Evolutionary conservation across 1,284 basidiomycete species (phyloP).

Genomic region (Schizophyllum commune): DNA sequence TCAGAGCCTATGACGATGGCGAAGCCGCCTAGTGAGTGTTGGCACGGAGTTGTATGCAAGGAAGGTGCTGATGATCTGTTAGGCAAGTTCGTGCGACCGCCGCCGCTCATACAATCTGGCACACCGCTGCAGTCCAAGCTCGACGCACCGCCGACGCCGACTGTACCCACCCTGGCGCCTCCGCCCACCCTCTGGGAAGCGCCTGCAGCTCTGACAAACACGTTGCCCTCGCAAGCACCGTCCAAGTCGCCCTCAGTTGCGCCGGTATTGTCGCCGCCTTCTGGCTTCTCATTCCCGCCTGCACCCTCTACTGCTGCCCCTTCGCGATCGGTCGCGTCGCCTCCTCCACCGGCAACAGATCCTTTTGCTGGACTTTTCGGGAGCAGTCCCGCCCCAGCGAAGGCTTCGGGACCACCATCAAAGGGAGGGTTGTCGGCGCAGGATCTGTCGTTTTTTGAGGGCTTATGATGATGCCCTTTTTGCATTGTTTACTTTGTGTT

Average conservation of each 20-base stretch:
- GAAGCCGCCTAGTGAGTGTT: not conserved
- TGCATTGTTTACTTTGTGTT: not conserved
- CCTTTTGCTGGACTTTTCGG: not conserved
- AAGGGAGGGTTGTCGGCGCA: constrained; percentile 51
- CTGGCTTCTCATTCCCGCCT: not conserved
- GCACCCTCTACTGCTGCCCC: not conserved
- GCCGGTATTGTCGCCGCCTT: too few relatives aligned
- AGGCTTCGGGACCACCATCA: constrained; percentile 14
- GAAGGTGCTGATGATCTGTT: not conserved
- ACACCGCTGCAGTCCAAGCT: constrained; percentile 7
- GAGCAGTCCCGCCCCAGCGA: not conserved
- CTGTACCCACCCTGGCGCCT: constrained; percentile 4
- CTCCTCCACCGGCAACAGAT: not conserved
- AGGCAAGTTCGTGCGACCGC: not conserved
- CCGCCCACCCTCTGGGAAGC: not conserved
- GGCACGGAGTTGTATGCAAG: not conserved
- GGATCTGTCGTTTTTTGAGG: constrained; percentile 72
- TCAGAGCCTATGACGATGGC: constrained; percentile 1
- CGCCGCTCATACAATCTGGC: not conserved
- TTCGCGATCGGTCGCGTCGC: not conserved
- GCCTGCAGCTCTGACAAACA: too few relatives aligned
- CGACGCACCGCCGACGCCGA: constrained; percentile 1
- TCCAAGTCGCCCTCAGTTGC: too few relatives aligned
- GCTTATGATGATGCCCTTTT: constrained; percentile 35
- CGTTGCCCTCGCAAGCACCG: too few relatives aligned